phyloP scores from a whole-genome alignment of 2,329 filamentous ascomycete genomes.

The Neophaeococcomyces aloes region DNA sequence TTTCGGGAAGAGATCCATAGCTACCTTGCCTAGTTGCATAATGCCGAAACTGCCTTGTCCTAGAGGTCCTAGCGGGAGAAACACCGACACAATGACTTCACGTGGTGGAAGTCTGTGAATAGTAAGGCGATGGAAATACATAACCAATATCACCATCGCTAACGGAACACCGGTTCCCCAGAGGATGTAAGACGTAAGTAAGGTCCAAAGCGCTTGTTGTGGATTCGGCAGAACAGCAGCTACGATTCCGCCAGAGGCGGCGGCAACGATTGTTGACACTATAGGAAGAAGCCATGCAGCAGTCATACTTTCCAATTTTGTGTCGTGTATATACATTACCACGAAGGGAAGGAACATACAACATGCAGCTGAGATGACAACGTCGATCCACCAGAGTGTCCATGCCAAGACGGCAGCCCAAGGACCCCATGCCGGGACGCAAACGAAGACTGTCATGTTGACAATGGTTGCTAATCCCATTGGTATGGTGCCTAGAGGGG shows the following conservation, averaged over 20 bases:
- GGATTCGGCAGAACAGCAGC: constrained; percentile 44
- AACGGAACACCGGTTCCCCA: constrained; percentile 52
- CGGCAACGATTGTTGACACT: constrained; percentile 55
- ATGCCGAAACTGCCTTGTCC: constrained; percentile 54
- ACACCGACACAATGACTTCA: constrained; percentile 57
- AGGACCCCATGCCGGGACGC: constrained; percentile 47
- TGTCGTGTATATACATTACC: constrained; percentile 26
- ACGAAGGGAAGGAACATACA: constrained; percentile 42
- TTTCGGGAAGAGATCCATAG: constrained; percentile 27
- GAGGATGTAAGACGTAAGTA: constrained; percentile 55
- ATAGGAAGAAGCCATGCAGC: constrained; percentile 59
- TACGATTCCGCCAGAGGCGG: constrained; percentile 53
- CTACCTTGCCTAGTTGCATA: constrained; percentile 41
- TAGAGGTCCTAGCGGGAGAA: constrained; percentile 56
- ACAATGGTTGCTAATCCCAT: constrained; percentile 60
- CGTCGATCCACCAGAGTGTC: constrained; percentile 49
- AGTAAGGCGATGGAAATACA: constrained; percentile 59
- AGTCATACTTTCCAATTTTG: constrained; percentile 48
- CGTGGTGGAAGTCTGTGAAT: constrained; percentile 57
- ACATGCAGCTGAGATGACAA: constrained; percentile 42
- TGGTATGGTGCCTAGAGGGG: constrained; percentile 54
- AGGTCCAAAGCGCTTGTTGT: constrained; percentile 49
- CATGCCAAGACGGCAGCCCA: constrained; percentile 45
- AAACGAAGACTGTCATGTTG: constrained; percentile 52
- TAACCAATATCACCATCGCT: constrained; percentile 51